Base-by-base conservation (phyloP, 441 rosid species). In the Gossypium trilobum region DNA sequence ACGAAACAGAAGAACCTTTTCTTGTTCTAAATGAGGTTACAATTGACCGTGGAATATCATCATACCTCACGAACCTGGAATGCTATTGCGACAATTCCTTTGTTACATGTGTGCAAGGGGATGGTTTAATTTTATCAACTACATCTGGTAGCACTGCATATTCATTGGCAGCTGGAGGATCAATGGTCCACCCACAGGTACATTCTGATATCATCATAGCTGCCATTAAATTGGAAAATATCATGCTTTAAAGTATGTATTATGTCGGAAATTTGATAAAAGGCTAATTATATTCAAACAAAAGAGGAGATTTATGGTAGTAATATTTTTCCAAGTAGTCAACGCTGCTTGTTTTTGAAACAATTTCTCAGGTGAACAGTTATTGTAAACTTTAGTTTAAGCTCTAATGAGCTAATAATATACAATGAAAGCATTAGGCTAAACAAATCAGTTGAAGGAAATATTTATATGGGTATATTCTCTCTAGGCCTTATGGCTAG, bases 111-210 rank as follows among this genome's bases (percentile, higher is more conserved):
- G 99, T 95, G 68, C 99, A 95, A 92, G 99, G 99, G 64, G 98
- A 92, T 58, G 99, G 99, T 65, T 80, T 95, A n/a, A 92, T 95
- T 75, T 80, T 95, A 39, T 86, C 99, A 31, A 95, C 99, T n/a
- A 95, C 99, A 70, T 92, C 99, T 70, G 99, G 99, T 48, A 95
- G 99, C 84, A 95, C 99, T 20, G 99, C 99, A 31, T 95, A 95
- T 75, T 95, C 99, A 6, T 85, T 95, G 78, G 99, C 97, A 11
- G 99, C 98, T 70, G 99, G 99, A 71, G 99, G 99, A 59, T 95
- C 99, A 73, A 92, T 95, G 98, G 99, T 95, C 73, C 99, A 95
- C 79, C 99, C 99, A 13, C 98, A 95, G 96, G 99, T 89, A 81
- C 3, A 36, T 61, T 54, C 56, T 48, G 13, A 64, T 39, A 60